These are phyloP conservation scores for Termitomyces sp. DNA, from an alignment of 768 basidiomycete genomes.

Conservation along the genomic window DNA sequence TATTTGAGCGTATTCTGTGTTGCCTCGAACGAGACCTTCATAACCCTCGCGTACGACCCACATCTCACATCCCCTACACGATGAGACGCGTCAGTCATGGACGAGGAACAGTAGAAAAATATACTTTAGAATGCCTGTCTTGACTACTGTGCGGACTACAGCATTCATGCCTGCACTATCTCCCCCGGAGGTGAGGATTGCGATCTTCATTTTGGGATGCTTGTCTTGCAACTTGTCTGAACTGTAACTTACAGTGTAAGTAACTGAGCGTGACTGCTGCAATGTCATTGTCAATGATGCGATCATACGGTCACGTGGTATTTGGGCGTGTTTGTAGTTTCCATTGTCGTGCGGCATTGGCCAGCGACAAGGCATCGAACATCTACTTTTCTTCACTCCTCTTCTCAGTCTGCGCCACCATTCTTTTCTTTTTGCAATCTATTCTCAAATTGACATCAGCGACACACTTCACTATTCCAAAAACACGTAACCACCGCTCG, in stretches of 20 bases:
- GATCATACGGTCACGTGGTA: background rate
- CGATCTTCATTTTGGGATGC: conserved; percentile 70
- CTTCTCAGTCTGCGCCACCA: conserved; percentile 1
- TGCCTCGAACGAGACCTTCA: conserved; percentile 95
- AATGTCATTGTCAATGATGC: too few species aligned
- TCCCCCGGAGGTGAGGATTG: conserved; percentile 93
- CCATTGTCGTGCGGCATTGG: background rate
- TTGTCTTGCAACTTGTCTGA: too few species aligned
- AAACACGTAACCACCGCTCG: conserved; percentile 4
- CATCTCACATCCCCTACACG: conserved; percentile 84
- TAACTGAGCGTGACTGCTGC: too few species aligned
- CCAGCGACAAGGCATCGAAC: background rate
- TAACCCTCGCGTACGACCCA: conserved; percentile 98
- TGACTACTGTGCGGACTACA: conserved; percentile 90
- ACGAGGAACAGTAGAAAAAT: background rate
- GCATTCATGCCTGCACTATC: conserved; percentile 99
- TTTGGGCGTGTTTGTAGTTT: background rate
- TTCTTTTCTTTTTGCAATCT: background rate
- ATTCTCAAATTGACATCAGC: background rate
- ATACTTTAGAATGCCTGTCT: conserved; percentile 87
- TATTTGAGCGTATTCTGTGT: conserved; percentile 40
- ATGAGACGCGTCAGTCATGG: conserved; percentile 3
- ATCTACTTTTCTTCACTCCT: background rate
- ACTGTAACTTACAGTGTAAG: too few species aligned
- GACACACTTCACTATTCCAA: conserved; percentile 7